Conservation (phyloP, 106 monocot genomes). For the Narthecium ossifragum region DNA sequence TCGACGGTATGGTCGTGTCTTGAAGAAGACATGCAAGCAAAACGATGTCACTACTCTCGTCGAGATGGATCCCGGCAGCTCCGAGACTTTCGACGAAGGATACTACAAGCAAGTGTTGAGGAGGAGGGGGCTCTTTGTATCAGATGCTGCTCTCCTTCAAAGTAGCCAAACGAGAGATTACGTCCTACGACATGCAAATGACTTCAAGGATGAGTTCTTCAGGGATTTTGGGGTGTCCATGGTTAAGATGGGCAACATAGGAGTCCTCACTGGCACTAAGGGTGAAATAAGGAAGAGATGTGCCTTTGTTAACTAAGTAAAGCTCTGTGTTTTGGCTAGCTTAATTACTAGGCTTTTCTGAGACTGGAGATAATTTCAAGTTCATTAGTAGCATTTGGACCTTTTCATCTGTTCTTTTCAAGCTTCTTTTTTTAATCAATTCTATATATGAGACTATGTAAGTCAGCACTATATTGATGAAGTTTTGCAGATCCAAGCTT, state of each 20-base stretch:
- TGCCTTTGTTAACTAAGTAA: slow-evolving; percentile 14
- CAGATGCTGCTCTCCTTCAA: slow-evolving; percentile 34
- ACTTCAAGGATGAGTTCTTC: slow-evolving; percentile 26
- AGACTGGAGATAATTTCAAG: too few species aligned
- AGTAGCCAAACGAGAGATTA: slow-evolving; percentile 18
- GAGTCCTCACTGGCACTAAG: slow-evolving; percentile 18
- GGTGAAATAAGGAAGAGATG: slow-evolving; percentile 32
- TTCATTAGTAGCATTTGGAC: too few species aligned
- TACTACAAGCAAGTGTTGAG: slow-evolving; percentile 49
- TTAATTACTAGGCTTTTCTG: too few species aligned
- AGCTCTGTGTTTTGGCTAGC: too few species aligned
- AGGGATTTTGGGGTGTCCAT: slow-evolving; percentile 23
- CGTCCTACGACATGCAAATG: slow-evolving; percentile 19
- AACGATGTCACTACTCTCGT: slow-evolving; percentile 20
- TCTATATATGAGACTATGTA: too few species aligned
- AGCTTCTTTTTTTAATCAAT: too few species aligned
- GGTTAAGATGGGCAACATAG: slow-evolving; percentile 32
- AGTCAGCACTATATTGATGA: slow-evolving; percentile 13
- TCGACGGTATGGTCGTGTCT: background rate
- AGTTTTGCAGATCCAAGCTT: slow-evolving; percentile 16
- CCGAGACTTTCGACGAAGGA: slow-evolving; percentile 40
- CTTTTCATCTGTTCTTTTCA: too few species aligned
- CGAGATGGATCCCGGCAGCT: slow-evolving; percentile 68
- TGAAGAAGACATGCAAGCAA: slow-evolving; percentile 8
- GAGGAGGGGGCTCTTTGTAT: slow-evolving; percentile 34